These are phyloP conservation scores for Pythium sp. DNA, from an alignment of 352 stramenopile genomes.

Conservation along the genomic window DNA sequence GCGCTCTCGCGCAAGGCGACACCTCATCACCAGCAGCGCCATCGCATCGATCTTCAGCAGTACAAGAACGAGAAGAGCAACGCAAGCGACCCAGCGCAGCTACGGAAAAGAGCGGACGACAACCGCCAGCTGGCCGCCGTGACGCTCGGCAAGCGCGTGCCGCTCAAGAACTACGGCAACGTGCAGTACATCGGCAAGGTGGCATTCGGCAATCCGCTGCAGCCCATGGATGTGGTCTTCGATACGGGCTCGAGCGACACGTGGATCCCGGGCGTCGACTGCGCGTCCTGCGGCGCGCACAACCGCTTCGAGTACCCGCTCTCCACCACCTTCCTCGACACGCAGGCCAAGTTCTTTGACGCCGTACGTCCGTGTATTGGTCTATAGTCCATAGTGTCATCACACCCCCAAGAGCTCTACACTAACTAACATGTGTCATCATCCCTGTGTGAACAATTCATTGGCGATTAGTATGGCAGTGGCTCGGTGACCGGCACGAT, in stretches of 20 bases:
- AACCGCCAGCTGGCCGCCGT: slow-evolving; percentile 17
- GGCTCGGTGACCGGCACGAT: slow-evolving; percentile 77
- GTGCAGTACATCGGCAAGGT: slow-evolving; percentile 80
- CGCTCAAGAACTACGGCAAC: slow-evolving; percentile 81
- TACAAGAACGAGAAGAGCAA: slow-evolving; percentile 14
- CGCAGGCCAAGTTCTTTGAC: slow-evolving; percentile 73
- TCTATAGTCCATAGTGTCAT: too few relatives aligned
- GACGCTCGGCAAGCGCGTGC: slow-evolving; percentile 39
- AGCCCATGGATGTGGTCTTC: slow-evolving; percentile 70
- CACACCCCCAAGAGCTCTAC: not conserved
- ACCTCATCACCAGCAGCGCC: not conserved
- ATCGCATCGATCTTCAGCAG: slow-evolving; percentile 5
- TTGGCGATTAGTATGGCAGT: slow-evolving; percentile 51
- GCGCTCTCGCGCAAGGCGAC: slow-evolving; percentile 17
- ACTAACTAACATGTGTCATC: not conserved
- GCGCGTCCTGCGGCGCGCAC: slow-evolving; percentile 50
- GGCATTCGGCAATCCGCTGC: slow-evolving; percentile 66
- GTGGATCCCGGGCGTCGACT: slow-evolving; percentile 64
- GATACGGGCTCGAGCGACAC: slow-evolving; percentile 83
- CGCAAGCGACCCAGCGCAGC: slow-evolving; percentile 11
- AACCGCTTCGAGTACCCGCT: slow-evolving; percentile 43
- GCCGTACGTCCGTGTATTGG: slow-evolving; percentile 22
- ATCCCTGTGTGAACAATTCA: not conserved
- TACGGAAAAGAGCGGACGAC: not conserved
- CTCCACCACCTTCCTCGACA: slow-evolving; percentile 72